Conservation (phyloP, 176 grass and related monocot genomes). For the Carex cristatella region DNA sequence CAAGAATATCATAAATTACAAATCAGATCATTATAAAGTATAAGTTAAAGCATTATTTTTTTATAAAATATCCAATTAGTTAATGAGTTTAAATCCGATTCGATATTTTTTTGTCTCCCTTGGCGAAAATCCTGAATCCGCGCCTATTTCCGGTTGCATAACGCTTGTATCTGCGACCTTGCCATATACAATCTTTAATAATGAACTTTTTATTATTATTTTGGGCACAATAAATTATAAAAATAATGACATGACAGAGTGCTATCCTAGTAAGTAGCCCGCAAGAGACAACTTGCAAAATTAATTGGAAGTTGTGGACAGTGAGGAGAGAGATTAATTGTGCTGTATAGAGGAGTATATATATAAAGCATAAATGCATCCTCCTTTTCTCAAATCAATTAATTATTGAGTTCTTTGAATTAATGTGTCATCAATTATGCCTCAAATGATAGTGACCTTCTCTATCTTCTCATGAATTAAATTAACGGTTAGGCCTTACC, state of each 20-base stretch:
- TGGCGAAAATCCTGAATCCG: too few relatives aligned
- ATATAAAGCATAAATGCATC: background rate
- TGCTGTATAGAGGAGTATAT: background rate
- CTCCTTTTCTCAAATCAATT: conserved; percentile 18
- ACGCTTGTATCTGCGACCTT: background rate
- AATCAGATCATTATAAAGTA: too few relatives aligned
- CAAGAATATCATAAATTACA: too few relatives aligned
- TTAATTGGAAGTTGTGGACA: background rate
- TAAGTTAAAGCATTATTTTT: too few relatives aligned
- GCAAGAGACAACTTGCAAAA: background rate
- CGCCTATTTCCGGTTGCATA: background rate
- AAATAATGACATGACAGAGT: conserved; percentile 8
- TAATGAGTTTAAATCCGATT: too few relatives aligned
- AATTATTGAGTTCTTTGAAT: conserved; percentile 11
- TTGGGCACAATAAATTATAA: background rate
- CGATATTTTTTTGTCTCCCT: too few relatives aligned
- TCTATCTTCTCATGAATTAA: background rate
- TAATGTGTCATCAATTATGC: conserved; percentile 1
- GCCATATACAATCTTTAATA: conserved; percentile 2
- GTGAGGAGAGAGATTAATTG: background rate
- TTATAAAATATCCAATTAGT: too few relatives aligned
- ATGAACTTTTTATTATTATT: background rate
- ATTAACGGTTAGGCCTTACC: background rate
- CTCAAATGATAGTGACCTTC: background rate
- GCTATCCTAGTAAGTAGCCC: conserved; percentile 12